These are phyloP conservation scores for Ascobolus immersus DNA, from an alignment of 495 filamentous ascomycete species.

Conservation along the genomic window DNA sequence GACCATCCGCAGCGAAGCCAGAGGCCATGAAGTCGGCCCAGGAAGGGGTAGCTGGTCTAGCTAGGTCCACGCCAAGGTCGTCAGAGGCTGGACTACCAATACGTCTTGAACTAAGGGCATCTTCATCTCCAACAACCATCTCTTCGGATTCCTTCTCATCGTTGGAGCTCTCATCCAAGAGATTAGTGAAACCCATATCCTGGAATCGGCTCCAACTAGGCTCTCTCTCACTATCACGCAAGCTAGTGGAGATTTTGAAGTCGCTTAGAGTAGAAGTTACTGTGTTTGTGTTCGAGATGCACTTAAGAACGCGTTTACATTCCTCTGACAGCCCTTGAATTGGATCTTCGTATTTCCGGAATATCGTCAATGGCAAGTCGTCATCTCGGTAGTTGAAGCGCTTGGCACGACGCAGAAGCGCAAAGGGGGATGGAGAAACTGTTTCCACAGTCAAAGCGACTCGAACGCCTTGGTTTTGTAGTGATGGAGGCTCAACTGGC, in stretches of 20 bases:
- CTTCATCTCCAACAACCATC: neutral
- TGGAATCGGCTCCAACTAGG: constrained; percentile 92
- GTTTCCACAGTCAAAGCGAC: constrained; percentile 93
- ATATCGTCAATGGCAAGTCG: constrained; percentile 55
- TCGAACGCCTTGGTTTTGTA: constrained; percentile 59
- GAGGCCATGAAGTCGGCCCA: constrained; percentile 94
- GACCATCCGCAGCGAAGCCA: constrained; percentile 56
- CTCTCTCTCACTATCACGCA: constrained; percentile 44
- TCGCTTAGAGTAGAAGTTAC: constrained; percentile 48
- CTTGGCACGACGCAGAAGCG: constrained; percentile 70
- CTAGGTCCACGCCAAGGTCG: constrained; percentile 26
- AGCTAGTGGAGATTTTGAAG: constrained; percentile 39
- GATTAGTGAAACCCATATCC: constrained; percentile 68
- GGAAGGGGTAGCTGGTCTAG: constrained; percentile 77
- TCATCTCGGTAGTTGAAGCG: constrained; percentile 86
- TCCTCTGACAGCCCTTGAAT: constrained; percentile 74
- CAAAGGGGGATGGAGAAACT: constrained; percentile 84
- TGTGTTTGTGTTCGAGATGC: constrained; percentile 69
- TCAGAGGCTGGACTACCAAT: neutral
- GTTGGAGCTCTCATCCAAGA: constrained; percentile 43
- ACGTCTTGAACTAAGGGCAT: neutral
- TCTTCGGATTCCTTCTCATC: constrained; percentile 26
- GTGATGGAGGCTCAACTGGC: constrained; percentile 47
- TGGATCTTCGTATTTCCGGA: constrained; percentile 72
- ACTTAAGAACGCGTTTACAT: constrained; percentile 66